These are phyloP conservation scores for Tephrocybe sp. DNA, from an alignment of 768 basidiomycete genomes.

Conservation along the genomic window DNA sequence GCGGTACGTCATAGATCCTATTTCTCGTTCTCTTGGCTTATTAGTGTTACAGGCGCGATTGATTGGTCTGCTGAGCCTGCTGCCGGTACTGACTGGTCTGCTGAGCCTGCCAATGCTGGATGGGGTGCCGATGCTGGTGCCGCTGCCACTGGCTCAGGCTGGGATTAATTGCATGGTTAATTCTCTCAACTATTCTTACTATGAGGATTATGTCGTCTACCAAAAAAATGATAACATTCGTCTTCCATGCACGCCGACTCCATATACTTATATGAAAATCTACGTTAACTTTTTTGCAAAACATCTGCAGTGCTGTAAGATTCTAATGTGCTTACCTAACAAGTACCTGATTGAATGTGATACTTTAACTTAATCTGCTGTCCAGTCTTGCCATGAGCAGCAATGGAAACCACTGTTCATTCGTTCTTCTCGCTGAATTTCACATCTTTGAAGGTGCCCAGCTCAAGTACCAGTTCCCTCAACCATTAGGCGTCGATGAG, in stretches of 20 bases:
- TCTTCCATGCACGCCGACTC: neutral
- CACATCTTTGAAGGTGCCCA: conserved; percentile 95
- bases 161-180: conserved; percentile 36
- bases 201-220: conserved; percentile 12
- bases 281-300: neutral
- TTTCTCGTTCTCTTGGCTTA: neutral
- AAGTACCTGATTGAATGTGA: neutral
- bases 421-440: conserved; percentile 97
- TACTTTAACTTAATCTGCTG: conserved; percentile 35
- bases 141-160: conserved; percentile 29
- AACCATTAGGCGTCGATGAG: conserved; percentile 91
- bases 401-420: conserved; percentile 80
- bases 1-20: conserved; percentile 38
- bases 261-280: neutral
- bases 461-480: conserved; percentile 94
- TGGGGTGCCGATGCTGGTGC: conserved; percentile 44
- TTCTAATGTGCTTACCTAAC: conserved; percentile 1
- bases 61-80: conserved; percentile 80
- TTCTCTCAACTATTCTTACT: conserved; percentile 3
- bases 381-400: conserved; percentile 52
- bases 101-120: conserved; percentile 60
- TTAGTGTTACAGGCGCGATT: conserved; percentile 50
- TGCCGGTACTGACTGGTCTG: conserved; percentile 77
- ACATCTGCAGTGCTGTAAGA: neutral
- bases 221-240: conserved; percentile 16